These are phyloP conservation scores for Coniochaeta prunicola DNA, from an alignment of 2,329 filamentous ascomycete genomes.

Conservation along the genomic window DNA sequence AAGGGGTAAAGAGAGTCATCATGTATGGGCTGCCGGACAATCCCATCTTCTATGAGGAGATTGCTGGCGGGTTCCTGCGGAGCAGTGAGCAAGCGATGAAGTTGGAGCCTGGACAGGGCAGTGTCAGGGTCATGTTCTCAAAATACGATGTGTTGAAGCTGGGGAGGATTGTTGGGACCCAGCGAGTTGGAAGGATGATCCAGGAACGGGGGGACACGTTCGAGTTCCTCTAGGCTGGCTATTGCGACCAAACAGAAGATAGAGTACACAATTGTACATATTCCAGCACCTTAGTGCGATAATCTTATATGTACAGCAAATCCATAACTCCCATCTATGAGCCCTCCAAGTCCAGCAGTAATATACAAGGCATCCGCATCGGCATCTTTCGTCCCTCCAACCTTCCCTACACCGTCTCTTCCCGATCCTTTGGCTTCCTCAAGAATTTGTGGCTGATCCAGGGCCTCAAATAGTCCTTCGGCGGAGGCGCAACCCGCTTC, in stretches of 20 bases:
- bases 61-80: slow-evolving; percentile 60
- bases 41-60: slow-evolving; percentile 70
- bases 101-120: slow-evolving; percentile 52
- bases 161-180: slow-evolving; percentile 78
- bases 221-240: slow-evolving; percentile 68
- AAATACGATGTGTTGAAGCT: slow-evolving; percentile 85
- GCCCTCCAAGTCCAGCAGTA: background rate
- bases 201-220: slow-evolving; percentile 82
- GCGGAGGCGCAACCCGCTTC: background rate
- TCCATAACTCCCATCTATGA: background rate
- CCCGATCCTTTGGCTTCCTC: slow-evolving; percentile 16
- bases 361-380: background rate
- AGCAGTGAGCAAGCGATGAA: slow-evolving; percentile 49
- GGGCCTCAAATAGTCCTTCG: slow-evolving; percentile 12
- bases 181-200: slow-evolving; percentile 77
- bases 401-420: slow-evolving; percentile 6
- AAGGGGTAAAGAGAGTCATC: slow-evolving; percentile 75
- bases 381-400: background rate
- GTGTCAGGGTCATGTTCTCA: slow-evolving; percentile 63
- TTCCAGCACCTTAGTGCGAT: background rate
- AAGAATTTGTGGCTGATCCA: slow-evolving; percentile 17
- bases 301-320: background rate
- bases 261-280: background rate
- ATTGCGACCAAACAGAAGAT: background rate
- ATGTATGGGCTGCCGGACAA: slow-evolving; percentile 92